Conservation (phyloP, 495 filamentous ascomycete species). For the Entonaema liquescens region DNA sequence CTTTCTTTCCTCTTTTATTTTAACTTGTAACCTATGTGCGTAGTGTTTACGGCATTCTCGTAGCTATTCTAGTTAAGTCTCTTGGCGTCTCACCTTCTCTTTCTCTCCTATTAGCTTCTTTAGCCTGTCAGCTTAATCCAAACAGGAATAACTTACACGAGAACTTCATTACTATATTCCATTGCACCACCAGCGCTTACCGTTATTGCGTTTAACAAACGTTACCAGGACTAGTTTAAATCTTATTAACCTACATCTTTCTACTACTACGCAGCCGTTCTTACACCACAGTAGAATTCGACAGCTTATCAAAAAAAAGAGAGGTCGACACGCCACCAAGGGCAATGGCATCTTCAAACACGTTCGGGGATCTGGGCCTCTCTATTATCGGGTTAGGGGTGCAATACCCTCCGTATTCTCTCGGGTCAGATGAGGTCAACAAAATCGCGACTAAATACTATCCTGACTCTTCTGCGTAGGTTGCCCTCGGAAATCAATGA, state of each 20-base stretch:
- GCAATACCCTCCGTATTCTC: conserved; percentile 59
- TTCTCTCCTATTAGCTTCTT: background rate
- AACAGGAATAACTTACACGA: background rate
- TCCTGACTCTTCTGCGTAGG: conserved; percentile 61
- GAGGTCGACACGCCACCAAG: background rate
- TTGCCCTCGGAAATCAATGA: background rate
- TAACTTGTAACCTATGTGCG: background rate
- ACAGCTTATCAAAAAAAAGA: background rate
- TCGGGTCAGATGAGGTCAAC: conserved; percentile 52
- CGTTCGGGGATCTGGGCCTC: conserved; percentile 55
- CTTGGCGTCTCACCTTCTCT: conserved; percentile 17
- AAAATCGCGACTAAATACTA: conserved; percentile 57
- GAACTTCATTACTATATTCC: background rate
- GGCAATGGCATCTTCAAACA: conserved; percentile 35
- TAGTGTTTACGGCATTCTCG: background rate
- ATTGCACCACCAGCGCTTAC: background rate
- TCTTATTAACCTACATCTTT: background rate
- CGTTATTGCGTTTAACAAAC: background rate
- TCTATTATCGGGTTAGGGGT: conserved; percentile 59
- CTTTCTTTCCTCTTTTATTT: conserved; percentile 1
- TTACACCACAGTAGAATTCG: background rate
- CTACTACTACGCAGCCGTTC: background rate
- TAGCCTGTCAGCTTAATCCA: background rate
- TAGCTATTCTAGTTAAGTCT: conserved; percentile 9
- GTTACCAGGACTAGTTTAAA: background rate